Percentiles rank a stretch among this genome's conserved stretches.
These are phyloP conservation scores for Thelonectria rubi DNA, from an alignment of 2,329 filamentous ascomycete species.

Conservation along the genomic window DNA sequence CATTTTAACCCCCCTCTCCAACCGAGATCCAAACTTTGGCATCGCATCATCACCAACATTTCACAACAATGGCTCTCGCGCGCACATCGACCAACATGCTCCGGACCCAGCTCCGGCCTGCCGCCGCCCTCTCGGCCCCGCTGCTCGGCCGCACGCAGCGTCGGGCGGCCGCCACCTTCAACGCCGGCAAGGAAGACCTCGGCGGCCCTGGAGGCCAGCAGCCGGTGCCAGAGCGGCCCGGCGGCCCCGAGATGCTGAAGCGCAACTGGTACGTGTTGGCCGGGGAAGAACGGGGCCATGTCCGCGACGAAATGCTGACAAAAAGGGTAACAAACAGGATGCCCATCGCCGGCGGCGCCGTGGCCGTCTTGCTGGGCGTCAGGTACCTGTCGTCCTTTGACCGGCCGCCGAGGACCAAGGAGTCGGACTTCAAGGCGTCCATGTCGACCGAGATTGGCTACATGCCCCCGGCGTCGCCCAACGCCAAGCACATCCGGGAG, in stretches of 20 bases:
- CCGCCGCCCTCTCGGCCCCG: slow-evolving; percentile 31
- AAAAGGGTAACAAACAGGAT: slow-evolving; percentile 39
- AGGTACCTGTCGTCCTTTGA: slow-evolving; percentile 41
- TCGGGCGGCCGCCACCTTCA: slow-evolving; percentile 20
- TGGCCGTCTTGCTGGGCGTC: slow-evolving; percentile 39
- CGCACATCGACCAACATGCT: slow-evolving; percentile 28
- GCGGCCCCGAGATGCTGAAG: slow-evolving; percentile 43
- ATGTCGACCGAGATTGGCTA: slow-evolving; percentile 28
- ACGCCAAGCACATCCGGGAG: slow-evolving; percentile 27
- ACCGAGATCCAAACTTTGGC: background rate
- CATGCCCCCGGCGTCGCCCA: slow-evolving; percentile 14
- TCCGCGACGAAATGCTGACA: background rate
- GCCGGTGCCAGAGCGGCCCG: slow-evolving; percentile 39
- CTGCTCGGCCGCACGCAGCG: slow-evolving; percentile 33
- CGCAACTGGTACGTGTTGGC: slow-evolving; percentile 44
- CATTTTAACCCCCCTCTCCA: background rate
- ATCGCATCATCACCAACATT: background rate
- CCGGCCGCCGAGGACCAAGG: slow-evolving; percentile 27
- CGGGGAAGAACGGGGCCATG: background rate
- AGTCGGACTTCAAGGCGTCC: slow-evolving; percentile 26
- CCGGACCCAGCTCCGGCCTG: slow-evolving; percentile 33
- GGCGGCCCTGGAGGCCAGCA: slow-evolving; percentile 50
- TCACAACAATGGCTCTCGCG: slow-evolving; percentile 19
- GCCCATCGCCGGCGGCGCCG: slow-evolving; percentile 42
- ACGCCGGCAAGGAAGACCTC: slow-evolving; percentile 28